Evolutionary conservation across 2,329 filamentous ascomycete species (phyloP), one percentile per base, ranked within the genome.

Genomic region (Xylaria arbuscula): DNA sequence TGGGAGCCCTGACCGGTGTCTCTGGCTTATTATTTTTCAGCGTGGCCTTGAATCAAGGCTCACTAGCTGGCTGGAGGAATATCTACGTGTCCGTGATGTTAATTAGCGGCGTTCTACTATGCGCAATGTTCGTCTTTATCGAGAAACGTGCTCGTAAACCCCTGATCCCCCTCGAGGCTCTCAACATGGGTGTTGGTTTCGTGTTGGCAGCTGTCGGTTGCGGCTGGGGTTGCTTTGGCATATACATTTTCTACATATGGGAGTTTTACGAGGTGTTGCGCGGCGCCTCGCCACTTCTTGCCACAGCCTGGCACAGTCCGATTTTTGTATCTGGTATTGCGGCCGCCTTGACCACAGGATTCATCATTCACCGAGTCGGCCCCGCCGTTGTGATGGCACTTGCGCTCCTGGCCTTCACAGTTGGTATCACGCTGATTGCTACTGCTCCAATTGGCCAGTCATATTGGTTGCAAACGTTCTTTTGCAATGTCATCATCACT

Each of bases 31-130:
- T 87, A 0, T 77, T 89, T 8, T 80, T 89, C 76, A 89, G 89
- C 72, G 83, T 89, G 64, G 85, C 87, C 2, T 87, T 86, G 83
- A 89, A 89, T 71, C 87, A 89, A 74, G 87, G 84, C 2, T 83
- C 85, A 0, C 78, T 85, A 1, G 83, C 83, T 13, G 84, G 85
- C 1, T 89, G 87, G 87, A 68, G 75, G 13, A 77, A 80, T n/a
- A 78, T 83, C 0, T 88, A 88, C 71, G 81, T 87, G 40, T 83
- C 84, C 64, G 76, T 81, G 7, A 74, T 86, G 4, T 78, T 90
- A 3, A 82, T 86, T 59, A 62, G 86, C 11, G 87, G 87, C 2
- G 65, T 85, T 10, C 40, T 88, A 1, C 77, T 88, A 28, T 79
- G 88, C 22, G 76, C 77, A 0, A 70, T 79, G 0, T 90, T 90